Base-by-base conservation (phyloP, 805 yeast species). In the Metahyphopichia silvanorum region DNA sequence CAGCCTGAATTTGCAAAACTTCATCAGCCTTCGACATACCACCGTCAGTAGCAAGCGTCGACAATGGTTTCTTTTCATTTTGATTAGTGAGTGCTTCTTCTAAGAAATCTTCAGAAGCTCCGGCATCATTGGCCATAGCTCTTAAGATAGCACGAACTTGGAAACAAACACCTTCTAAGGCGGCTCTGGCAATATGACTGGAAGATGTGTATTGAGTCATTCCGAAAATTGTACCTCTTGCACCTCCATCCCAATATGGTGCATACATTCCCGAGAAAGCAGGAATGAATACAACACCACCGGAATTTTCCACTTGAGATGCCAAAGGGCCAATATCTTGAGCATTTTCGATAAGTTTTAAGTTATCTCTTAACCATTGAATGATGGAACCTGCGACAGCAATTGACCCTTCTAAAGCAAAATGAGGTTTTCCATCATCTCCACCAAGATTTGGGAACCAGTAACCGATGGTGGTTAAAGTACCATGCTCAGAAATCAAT, bases 381-480 rank as follows among this genome's bases (percentile, higher is more conserved):
- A 89, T 86, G 46, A 84, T 85, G 7, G 95, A 80, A 19, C 98
- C 97, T 15, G 96, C 96, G 33, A 88, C 97, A 3, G 97, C 94
- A 49, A 91, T 86, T 6, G 96, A 87, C 32, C 98, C 98, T 63
- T 89, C 98, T 32, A 89, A 66, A 9, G 96, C 96, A 60, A 77
- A 89, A 44, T 83, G 87, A 5, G 96, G 95, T 46, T 71, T 57
- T 2, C 62, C 60, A 17, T 49, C 57, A 15, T 64, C 68, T 11
- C 75, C 74, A 17, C 50, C 45, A 37, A 83, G 58, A 34, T 71
- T 69, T 24, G 93, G 91, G 63, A 89, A 84, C 86, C 95, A 86
- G 66, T 75, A 91, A 2, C 91, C 96, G 33, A 88, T 74, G 1
- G 97, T 89, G 26, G 96, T 88, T 45, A 89, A 70, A 10, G 94